phyloP scores from a whole-genome alignment of 768 basidiomycete species.

The Tricholoma furcatifolium region DNA sequence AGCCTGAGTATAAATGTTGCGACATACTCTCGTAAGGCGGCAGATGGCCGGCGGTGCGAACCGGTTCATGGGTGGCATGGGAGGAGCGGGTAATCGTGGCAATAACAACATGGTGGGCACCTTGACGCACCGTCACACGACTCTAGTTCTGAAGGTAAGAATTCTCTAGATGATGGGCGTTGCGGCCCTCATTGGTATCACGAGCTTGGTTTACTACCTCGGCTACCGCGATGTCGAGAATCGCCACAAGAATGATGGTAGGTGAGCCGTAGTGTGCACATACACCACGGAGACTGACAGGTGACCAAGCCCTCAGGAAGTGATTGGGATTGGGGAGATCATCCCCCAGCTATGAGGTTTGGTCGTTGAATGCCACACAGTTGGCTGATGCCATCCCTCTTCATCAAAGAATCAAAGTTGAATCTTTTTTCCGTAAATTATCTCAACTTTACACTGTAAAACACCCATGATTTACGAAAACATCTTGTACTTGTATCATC shows the following conservation, averaged over 20 bases:
- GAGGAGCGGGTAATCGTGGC: constrained; percentile 13
- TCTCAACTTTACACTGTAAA: background rate
- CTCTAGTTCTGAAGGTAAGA: background rate
- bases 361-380: background rate
- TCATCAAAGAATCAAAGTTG: no score
- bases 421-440: background rate
- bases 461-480: background rate
- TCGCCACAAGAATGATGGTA: constrained; percentile 21
- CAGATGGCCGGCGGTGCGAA: no score
- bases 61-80: constrained; percentile 9
- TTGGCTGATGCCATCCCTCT: no score
- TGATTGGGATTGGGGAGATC: constrained; percentile 16
- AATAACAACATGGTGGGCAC: constrained; percentile 18
- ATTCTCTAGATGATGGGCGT: constrained; percentile 14
- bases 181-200: constrained; percentile 15
- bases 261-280: constrained; percentile 5
- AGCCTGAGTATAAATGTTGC: no score
- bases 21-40: no score
- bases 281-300: constrained; percentile 5
- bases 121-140: background rate
- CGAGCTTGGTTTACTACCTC: constrained; percentile 18
- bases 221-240: constrained; percentile 23
- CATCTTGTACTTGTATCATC: background rate
- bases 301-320: constrained; percentile 12
- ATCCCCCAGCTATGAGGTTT: constrained; percentile 14